Evolutionary conservation across 306 rosid species (phyloP), one percentile per base, ranked within the genome.

Genomic region (Abrus precatorius): DNA sequence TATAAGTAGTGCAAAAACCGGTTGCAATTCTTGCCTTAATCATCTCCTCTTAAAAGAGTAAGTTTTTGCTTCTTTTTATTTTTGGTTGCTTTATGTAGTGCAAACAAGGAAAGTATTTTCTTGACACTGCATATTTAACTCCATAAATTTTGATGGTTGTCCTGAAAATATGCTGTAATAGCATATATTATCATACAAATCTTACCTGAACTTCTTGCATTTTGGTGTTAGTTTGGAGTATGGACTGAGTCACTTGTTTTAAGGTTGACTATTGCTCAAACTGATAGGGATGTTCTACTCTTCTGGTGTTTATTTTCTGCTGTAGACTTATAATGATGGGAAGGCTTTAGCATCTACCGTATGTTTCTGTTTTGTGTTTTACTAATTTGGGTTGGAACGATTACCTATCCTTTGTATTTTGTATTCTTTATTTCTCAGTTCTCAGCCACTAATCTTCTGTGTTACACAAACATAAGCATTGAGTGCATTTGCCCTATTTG

Each of bases 1-100:
- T 78, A 44, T 33, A 69, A 70, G 45, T 44, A 20, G 53, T 78
- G 52, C 71, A 7, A 53, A 56, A 55, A 69, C 60, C 27, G 14
- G 62, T 14, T 68, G 3, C 40, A 69, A 76, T 7, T 83, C 62
- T 69, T 32, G 53, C 57, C 40, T 56, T 55, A 45, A 45, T 45
- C 13, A 44, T 54, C n/a, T 9, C 30, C 64, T 9, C 28, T 7
- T 44, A 32, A 60, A 57, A 29, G 60, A 47, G 72, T 75, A 75
- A 49, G 33, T 48, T 9, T 36, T 50, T 43, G 53, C 60, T 30
- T 67, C 30, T 2, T 68, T 33, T 65, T 7, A 7, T 34, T 64
- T 54, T 32, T 27, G 10, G 76, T 74, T 73, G 54, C 27, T 61
- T 70, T 5, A 13, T 45, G 28, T 30, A 11, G 52, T 69, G 74